Conservation (phyloP, 2,329 filamentous ascomycete species). For the Fusarium coicis region DNA sequence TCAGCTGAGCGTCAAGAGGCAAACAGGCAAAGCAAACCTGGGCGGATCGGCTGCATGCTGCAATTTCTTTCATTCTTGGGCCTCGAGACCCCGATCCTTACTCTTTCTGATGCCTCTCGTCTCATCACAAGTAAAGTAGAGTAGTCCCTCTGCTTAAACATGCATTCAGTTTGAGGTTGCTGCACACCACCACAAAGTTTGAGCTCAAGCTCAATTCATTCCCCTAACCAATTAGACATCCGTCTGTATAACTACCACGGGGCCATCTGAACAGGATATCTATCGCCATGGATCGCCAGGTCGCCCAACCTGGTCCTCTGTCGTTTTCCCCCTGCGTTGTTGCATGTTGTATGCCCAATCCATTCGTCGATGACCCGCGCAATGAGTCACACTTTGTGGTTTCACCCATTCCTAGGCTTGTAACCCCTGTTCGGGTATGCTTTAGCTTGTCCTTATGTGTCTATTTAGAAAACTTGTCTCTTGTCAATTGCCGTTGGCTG, state of each 20-base stretch:
- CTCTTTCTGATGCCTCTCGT: slow-evolving; percentile 30
- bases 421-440: slow-evolving; percentile 37
- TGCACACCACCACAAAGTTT: slow-evolving; percentile 5
- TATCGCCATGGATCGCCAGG: slow-evolving; percentile 18
- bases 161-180: not conserved
- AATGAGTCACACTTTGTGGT: slow-evolving; percentile 45
- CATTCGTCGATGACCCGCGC: slow-evolving; percentile 37
- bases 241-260: slow-evolving; percentile 20
- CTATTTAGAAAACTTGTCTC: slow-evolving; percentile 35
- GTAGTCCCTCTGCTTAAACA: slow-evolving; percentile 4
- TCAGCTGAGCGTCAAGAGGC: slow-evolving; percentile 38
- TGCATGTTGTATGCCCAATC: slow-evolving; percentile 33
- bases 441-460: slow-evolving; percentile 32
- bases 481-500: slow-evolving; percentile 23
- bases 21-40: slow-evolving; percentile 42
- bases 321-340: slow-evolving; percentile 26
- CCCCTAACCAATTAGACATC: slow-evolving; percentile 18
- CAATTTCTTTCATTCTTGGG: slow-evolving; percentile 45
- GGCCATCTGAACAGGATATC: slow-evolving; percentile 11
- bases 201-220: slow-evolving; percentile 27
- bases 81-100: slow-evolving; percentile 22
- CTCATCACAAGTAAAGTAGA: slow-evolving; percentile 27
- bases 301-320: slow-evolving; percentile 21
- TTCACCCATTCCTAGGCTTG: slow-evolving; percentile 44
- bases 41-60: slow-evolving; percentile 42